Base-by-base conservation (phyloP, 2,329 filamentous ascomycete genomes). In the Fusarium tjaetaba region DNA sequence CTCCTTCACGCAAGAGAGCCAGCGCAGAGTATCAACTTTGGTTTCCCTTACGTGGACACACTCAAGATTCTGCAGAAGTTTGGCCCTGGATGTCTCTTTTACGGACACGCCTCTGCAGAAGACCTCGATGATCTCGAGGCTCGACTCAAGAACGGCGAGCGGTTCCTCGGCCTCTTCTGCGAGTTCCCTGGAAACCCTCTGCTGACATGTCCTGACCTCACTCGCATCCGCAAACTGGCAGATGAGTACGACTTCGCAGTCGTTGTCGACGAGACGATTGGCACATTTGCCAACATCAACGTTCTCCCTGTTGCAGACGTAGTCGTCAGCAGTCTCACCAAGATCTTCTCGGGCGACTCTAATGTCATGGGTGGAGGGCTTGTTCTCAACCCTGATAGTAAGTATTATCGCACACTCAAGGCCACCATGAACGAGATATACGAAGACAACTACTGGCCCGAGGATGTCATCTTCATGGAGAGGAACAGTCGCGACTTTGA, bases 11-110 rank as follows among this genome's bases (percentile, higher is more conserved):
- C 90, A 2, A 89, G 91, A 42, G 90, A 91, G 7, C 84, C 87
- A 13, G 80, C 89, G 68, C 93, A 94, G 82, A 97, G 94, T 81
- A 91, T 99, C 79, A 95, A 93, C 78, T 98, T 94, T 79, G 96
- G 96, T n/a, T 99, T 99, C 77, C 95, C 96, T 1, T 99, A 99
- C 77, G 94, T 98, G 59, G 96, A 99, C 82, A 98, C 96, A 0
- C 88, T 98, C 61, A 99, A 99, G 81, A 94, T 98, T 56, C 85
- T 98, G 10, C 87, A 98, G 80, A 99, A 98, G 81, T 98, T 97
- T 81, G 96, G 96, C 0, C 93, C 95, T 1, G 96, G 96, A 2
- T 95, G 92, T 68, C 81, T 92, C 5, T 98, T 98, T 80, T 98
- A 97, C 81, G 96, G 96, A 7, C 89, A 92, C 77, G 94, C 93